Evolutionary conservation across 2,329 filamentous ascomycete genomes (phyloP), one percentile per base, ranked within the genome.

Genomic region (Penicillium sp.): DNA sequence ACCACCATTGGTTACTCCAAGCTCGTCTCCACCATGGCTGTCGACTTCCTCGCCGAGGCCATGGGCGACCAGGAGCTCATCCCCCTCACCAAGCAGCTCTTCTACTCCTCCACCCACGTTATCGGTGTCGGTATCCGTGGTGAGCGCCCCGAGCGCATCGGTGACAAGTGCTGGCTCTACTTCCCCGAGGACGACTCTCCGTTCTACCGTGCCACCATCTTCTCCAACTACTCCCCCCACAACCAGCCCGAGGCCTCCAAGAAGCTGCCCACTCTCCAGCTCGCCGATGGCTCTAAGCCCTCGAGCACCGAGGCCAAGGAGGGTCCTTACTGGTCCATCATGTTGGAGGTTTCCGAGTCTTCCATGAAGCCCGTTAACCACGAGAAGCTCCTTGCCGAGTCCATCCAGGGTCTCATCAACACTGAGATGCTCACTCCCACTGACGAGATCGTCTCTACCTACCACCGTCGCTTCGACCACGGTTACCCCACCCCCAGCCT

Each of bases 141-240:
- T 65, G 85, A 84, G 70, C 91, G 95, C 66, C 95, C 95, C 39
- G 92, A 96, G 77, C 90, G 91, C 73, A 99, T 99, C 68, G 95
- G 95, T 65, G 95, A 99, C 83, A 99, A 98, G 86, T 99, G 95
- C 87, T 99, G 95, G 88, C 84, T 99, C 65, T 99, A 99, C 86
- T 99, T 98, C 87, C 95, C 95, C 62, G 95, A 99, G 79, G 90
- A 96, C 77, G 89, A 99, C 85, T 97, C 92, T 83, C 92, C 92
- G 75, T 99, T 99, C 85, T 99, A 99, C 85, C 91, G 95, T 68
- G 95, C 95, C 72, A 99, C 95, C 73, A 98, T 99, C 81, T 99
- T 99, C 86, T 98, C 93, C 79, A 99, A 99, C 86, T 99, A 99
- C 85, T 98, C 95, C 22, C 95, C 93, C 52, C 88, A 96, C 86